Evolutionary conservation across 805 yeast species (phyloP).

Genomic region (Cyberlindnera maclurae): DNA sequence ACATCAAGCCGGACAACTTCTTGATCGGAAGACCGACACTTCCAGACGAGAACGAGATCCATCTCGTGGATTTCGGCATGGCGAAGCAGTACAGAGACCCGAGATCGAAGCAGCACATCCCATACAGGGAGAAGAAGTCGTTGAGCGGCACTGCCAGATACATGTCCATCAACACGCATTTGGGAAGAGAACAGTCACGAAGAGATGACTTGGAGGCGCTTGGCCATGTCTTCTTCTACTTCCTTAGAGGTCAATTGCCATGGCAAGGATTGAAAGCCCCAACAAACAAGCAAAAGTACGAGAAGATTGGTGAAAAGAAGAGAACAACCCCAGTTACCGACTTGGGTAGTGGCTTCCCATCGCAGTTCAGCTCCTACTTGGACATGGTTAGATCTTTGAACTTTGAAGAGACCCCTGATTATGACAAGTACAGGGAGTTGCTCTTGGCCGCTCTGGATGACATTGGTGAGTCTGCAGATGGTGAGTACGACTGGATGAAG

Average conservation of each 20-base stretch:
- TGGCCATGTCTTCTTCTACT: slow-evolving; percentile 78
- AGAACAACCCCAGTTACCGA: slow-evolving; percentile 60
- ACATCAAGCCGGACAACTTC: slow-evolving; percentile 79
- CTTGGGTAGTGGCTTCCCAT: slow-evolving; percentile 55
- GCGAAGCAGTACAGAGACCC: slow-evolving; percentile 82
- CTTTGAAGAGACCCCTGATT: slow-evolving; percentile 78
- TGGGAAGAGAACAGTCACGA: slow-evolving; percentile 78
- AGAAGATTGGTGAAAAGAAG: slow-evolving; percentile 77
- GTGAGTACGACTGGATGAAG: slow-evolving; percentile 75
- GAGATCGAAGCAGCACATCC: slow-evolving; percentile 71
- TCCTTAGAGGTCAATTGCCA: slow-evolving; percentile 71
- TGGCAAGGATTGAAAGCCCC: slow-evolving; percentile 92
- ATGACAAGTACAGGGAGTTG: slow-evolving; percentile 54
- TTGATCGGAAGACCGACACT: slow-evolving; percentile 57
- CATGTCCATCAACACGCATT: slow-evolving; percentile 84
- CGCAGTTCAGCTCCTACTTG: slow-evolving; percentile 69
- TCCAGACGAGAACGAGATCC: slow-evolving; percentile 59
- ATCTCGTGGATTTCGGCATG: slow-evolving; percentile 81
- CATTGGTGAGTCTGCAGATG: slow-evolving; percentile 55
- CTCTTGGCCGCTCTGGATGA: slow-evolving; percentile 54
- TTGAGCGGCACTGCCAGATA: slow-evolving; percentile 81
- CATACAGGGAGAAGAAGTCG: slow-evolving; percentile 74
- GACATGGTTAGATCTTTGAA: slow-evolving; percentile 59
- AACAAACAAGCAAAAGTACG: slow-evolving; percentile 76
- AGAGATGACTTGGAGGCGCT: slow-evolving; percentile 77